Percentiles rank a stretch among this genome's conserved stretches.
Evolutionary conservation across 2,329 filamentous ascomycete genomes (phyloP).

Genomic region (Alternaria consortialis): DNA sequence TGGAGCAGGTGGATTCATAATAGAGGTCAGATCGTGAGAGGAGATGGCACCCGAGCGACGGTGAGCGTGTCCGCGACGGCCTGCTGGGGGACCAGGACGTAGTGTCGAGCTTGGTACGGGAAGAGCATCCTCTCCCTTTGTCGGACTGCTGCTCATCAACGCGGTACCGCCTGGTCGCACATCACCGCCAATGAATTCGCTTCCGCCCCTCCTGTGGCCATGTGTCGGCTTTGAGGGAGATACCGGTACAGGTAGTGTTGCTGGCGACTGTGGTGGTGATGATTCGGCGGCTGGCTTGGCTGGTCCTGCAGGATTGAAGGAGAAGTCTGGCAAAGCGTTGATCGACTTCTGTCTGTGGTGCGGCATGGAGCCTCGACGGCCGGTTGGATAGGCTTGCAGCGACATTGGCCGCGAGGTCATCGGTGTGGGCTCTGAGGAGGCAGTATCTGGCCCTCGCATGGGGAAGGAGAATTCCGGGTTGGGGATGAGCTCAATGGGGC

Average conservation of each 20-base stretch:
- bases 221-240: constrained; percentile 66
- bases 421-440: constrained; percentile 42
- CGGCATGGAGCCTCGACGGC: constrained; percentile 45
- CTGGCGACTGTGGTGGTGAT: constrained; percentile 52
- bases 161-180: constrained; percentile 60
- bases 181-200: constrained; percentile 85
- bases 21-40: constrained; percentile 78
- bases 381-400: constrained; percentile 46
- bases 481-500: constrained; percentile 55
- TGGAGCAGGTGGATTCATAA: constrained; percentile 68
- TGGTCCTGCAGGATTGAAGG: constrained; percentile 58
- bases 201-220: constrained; percentile 76
- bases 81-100: constrained; percentile 59
- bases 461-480: constrained; percentile 62
- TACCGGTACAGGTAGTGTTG: constrained; percentile 47
- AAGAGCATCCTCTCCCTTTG: constrained; percentile 68
- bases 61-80: constrained; percentile 77
- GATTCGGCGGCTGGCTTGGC: constrained; percentile 40
- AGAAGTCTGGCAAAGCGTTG: constrained; percentile 58
- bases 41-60: constrained; percentile 84
- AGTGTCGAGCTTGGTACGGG: constrained; percentile 63
- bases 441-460: constrained; percentile 45
- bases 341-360: constrained; percentile 53
- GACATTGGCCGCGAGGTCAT: constrained; percentile 51
- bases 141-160: constrained; percentile 74